These are phyloP conservation scores for Solanum lignicaule DNA, from an alignment of 257 asterid genomes.

Conservation along the genomic window DNA sequence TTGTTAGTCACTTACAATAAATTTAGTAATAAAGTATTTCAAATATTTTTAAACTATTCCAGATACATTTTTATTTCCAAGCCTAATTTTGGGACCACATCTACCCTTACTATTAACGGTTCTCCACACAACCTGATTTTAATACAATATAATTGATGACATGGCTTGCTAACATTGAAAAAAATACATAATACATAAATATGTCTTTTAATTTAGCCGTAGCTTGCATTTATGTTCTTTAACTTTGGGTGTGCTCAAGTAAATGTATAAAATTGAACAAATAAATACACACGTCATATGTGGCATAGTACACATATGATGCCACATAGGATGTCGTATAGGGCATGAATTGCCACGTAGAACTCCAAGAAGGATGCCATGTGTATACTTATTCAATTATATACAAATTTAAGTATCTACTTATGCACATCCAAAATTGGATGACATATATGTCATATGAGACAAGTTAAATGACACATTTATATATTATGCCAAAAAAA, in stretches of 20 bases:
- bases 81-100: neutral
- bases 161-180: neutral
- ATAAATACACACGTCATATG: too few relatives aligned
- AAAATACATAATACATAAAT: too few relatives aligned
- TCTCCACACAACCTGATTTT: neutral
- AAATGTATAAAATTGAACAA: neutral
- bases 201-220: fast-evolving
- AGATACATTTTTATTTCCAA: neutral
- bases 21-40: neutral
- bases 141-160: too few relatives aligned
- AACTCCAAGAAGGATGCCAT: too few relatives aligned
- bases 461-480: neutral
- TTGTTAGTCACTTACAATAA: too few relatives aligned
- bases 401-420: too few relatives aligned
- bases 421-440: neutral
- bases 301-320: too few relatives aligned
- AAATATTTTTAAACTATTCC: neutral
- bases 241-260: too few relatives aligned
- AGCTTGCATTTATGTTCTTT: too few relatives aligned
- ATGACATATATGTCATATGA: too few relatives aligned
- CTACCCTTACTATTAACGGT: neutral
- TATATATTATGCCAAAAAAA: too few relatives aligned
- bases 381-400: fast-evolving
- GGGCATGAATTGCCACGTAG: neutral
- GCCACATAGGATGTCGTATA: neutral